Evolutionary conservation across 352 stramenopile species (phyloP).

Genomic region (Peronosclerospora sorghi): DNA sequence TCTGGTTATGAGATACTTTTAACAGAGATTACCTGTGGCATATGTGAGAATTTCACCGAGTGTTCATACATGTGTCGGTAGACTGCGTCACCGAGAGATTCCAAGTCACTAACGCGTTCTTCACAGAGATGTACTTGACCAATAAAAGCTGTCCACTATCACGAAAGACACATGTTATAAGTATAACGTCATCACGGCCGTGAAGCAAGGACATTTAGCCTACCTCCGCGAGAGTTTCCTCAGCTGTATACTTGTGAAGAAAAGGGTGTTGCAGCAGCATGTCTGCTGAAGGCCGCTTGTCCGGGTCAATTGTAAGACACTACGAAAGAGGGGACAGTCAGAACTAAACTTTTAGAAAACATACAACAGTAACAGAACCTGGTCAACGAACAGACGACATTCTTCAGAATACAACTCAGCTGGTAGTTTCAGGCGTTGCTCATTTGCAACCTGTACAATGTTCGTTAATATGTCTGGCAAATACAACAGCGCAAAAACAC

Average conservation of each 20-base stretch:
- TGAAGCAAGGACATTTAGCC: background rate
- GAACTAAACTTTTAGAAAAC: background rate
- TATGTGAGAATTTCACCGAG: conserved; percentile 59
- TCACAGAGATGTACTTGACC: conserved; percentile 45
- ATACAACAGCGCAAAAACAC: background rate
- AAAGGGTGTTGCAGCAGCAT: conserved; percentile 61
- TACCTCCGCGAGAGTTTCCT: conserved; percentile 65
- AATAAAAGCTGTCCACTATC: conserved; percentile 58
- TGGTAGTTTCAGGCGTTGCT: conserved; percentile 59
- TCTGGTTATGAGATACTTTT: background rate
- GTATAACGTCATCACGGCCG: background rate
- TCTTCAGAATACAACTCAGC: conserved; percentile 50
- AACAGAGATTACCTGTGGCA: conserved; percentile 46
- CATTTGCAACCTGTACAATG: conserved; percentile 52
- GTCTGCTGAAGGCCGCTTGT: conserved; percentile 50
- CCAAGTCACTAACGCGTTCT: conserved; percentile 41
- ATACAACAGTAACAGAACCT: conserved; percentile 18
- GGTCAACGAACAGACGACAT: conserved; percentile 58
- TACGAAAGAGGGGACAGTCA: conserved; percentile 9
- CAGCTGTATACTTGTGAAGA: conserved; percentile 45
- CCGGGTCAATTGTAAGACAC: conserved; percentile 60
- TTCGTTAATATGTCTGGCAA: background rate
- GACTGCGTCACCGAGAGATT: conserved; percentile 59
- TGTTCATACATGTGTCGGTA: conserved; percentile 73
- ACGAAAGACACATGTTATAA: background rate